A percentile compares a stretch with the other conserved stretches of the same genome.
Conservation (phyloP, 306 rosid species). For the Purshia tridentata region DNA sequence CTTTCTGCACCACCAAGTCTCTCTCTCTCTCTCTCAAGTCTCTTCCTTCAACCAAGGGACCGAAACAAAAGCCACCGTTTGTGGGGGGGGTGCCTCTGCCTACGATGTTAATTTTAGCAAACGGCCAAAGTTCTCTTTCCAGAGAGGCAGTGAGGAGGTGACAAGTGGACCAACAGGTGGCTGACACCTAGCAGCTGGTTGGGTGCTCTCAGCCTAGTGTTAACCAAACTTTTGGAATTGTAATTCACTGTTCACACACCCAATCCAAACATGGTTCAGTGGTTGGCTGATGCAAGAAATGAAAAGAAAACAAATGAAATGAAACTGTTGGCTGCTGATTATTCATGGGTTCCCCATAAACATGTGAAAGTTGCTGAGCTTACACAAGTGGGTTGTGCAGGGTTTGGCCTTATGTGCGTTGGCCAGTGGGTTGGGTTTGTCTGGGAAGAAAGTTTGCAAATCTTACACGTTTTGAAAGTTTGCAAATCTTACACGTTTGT, state of each 20-base stretch:
- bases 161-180: constrained; percentile 34
- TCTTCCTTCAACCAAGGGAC: background rate
- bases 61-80: constrained; percentile 40
- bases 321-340: background rate
- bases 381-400: background rate
- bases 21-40: background rate
- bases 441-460: background rate
- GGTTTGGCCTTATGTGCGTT: background rate
- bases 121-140: constrained; percentile 21
- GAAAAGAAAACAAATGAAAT: background rate
- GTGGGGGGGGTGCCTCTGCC: constrained; percentile 3
- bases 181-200: constrained; percentile 17
- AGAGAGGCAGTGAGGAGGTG: background rate
- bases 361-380: background rate
- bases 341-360: background rate
- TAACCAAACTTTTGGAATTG: background rate
- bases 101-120: background rate
- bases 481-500: background rate
- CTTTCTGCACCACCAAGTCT: background rate
- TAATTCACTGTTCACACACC: constrained; percentile 2
- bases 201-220: constrained; percentile 35
- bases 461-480: background rate
- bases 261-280: constrained; percentile 8
- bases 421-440: background rate
- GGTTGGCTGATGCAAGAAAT: constrained; percentile 11